phyloP scores from a whole-genome alignment of 2,329 filamentous ascomycete species.

The Fusarium sp. region DNA sequence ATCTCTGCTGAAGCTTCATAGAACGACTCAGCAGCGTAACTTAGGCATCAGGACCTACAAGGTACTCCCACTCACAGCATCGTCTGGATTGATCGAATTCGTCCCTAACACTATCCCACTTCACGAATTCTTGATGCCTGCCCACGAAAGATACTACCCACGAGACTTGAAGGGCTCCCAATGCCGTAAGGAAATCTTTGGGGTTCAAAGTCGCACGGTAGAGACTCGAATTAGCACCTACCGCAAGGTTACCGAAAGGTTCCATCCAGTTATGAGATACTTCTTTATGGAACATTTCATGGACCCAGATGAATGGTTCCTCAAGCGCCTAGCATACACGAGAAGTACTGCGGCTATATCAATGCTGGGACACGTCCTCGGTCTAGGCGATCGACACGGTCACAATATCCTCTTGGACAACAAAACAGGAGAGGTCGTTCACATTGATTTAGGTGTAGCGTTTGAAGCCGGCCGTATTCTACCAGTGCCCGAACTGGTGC shows the following conservation, averaged over 20 bases:
- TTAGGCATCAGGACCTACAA: conserved; percentile 97
- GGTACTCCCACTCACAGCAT: conserved; percentile 88
- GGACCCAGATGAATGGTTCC: conserved; percentile 97
- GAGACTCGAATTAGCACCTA: conserved; percentile 82
- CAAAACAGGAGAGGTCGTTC: conserved; percentile 91
- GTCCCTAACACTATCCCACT: conserved; percentile 93
- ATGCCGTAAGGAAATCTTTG: conserved; percentile 85
- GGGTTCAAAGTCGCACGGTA: conserved; percentile 77
- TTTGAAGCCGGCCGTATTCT: conserved; percentile 98
- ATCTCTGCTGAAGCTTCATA: conserved; percentile 87
- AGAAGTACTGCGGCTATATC: conserved; percentile 95
- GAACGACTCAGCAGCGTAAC: conserved; percentile 87
- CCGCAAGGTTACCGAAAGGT: conserved; percentile 82
- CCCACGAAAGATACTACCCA: conserved; percentile 89
- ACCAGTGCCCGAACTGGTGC: conserved; percentile 94
- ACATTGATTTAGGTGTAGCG: conserved; percentile 96
- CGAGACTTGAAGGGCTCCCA: conserved; percentile 82
- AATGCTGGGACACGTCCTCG: conserved; percentile 93
- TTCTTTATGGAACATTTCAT: conserved; percentile 97
- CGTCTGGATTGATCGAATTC: conserved; percentile 95
- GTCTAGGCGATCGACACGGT: conserved; percentile 93
- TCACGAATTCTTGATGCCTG: conserved; percentile 92
- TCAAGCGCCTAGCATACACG: conserved; percentile 89
- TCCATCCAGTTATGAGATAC: conserved; percentile 94
- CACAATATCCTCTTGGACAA: conserved; percentile 97